Conservation (phyloP, 305 asterid species). For the Rubia balearica region DNA sequence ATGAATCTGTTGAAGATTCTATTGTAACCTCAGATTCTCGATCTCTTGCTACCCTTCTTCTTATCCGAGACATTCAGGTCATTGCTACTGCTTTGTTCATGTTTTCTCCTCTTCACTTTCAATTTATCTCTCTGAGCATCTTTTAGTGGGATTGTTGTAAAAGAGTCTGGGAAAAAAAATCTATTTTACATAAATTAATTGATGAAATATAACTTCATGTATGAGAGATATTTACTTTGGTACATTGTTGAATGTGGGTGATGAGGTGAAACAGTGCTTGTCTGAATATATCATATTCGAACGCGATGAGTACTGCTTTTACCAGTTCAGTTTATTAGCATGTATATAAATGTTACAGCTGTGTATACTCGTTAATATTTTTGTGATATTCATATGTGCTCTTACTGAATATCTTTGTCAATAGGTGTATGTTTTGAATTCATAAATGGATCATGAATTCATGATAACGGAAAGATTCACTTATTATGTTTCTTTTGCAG, state of each 20-base stretch:
- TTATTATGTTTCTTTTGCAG: conserved; percentile 43
- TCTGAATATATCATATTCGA: background rate
- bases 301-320: background rate
- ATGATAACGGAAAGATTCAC: background rate
- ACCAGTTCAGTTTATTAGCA: background rate
- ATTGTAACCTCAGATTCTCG: conserved; percentile 93
- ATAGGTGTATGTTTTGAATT: background rate
- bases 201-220: background rate
- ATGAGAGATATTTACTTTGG: background rate
- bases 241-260: background rate
- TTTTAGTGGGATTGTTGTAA: background rate
- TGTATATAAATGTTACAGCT: background rate
- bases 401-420: background rate
- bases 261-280: background rate
- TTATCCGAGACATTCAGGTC: conserved; percentile 96
- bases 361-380: background rate
- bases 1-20: conserved; percentile 93
- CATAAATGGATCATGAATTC: background rate
- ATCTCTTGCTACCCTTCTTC: conserved; percentile 96
- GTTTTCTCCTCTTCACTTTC: background rate
- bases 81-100: conserved; percentile 19
- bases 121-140: background rate
- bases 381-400: background rate
- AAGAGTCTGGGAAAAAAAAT: background rate
- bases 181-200: background rate